phyloP scores from a whole-genome alignment of 176 grass and related monocot species.

The Rhynchospora pubera region DNA sequence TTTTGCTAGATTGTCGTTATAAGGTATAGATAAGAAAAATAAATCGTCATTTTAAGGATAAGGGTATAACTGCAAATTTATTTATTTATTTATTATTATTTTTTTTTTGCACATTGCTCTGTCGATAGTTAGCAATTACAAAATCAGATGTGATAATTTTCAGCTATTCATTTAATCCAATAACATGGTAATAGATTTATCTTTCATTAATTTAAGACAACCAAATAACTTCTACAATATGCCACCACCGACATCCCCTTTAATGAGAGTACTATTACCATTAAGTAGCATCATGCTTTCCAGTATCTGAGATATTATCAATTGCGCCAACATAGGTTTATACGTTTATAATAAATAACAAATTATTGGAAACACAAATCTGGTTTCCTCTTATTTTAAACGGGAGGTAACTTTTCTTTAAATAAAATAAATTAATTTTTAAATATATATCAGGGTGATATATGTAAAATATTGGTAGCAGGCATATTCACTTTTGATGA shows the following conservation, averaged over 20 bases:
- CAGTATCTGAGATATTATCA: background rate
- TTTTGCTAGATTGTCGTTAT: too few relatives aligned
- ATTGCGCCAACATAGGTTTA: background rate
- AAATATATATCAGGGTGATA: too few relatives aligned
- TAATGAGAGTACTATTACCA: background rate
- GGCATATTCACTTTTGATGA: background rate
- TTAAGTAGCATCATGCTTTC: background rate
- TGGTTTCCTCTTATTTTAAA: background rate
- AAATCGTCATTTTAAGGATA: too few relatives aligned
- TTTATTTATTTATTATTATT: too few relatives aligned
- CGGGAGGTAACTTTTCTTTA: background rate
- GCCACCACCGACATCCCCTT: background rate
- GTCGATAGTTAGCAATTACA: too few relatives aligned
- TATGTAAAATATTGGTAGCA: background rate
- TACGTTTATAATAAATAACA: background rate
- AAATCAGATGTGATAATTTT: too few relatives aligned
- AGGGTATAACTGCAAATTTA: too few relatives aligned
- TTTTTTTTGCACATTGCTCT: too few relatives aligned
- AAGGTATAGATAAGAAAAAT: too few relatives aligned
- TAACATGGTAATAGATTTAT: background rate
- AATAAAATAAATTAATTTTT: background rate
- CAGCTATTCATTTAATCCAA: too few relatives aligned
- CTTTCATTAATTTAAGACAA: background rate
- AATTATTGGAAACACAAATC: background rate
- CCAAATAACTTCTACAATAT: background rate